Percentiles rank a stretch among this genome's conserved stretches.
These are phyloP conservation scores for Heterobasidion irregulare DNA, from an alignment of 1,284 basidiomycete genomes.

Conservation along the genomic window DNA sequence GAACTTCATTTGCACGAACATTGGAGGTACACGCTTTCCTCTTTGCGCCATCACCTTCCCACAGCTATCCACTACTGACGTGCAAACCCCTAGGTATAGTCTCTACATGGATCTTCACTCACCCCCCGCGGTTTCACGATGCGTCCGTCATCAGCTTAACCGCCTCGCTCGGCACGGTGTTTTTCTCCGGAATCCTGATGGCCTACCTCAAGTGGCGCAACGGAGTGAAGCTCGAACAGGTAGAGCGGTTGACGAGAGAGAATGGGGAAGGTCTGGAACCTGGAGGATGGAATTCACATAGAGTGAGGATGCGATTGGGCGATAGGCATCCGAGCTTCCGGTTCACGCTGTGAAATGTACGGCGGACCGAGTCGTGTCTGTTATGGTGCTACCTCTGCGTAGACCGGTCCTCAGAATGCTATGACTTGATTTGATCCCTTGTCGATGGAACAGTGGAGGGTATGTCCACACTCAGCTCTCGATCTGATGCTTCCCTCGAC, in stretches of 20 bases:
- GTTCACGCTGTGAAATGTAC: slow-evolving; percentile 4
- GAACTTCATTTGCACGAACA: neutral
- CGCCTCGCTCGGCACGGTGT: slow-evolving; percentile 5
- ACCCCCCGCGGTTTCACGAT: slow-evolving; percentile 9
- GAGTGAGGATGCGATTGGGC: slow-evolving; percentile 8
- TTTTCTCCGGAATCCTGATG: neutral
- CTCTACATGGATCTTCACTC: slow-evolving; percentile 4
- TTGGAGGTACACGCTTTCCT: neutral
- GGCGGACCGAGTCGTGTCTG: too few species aligned
- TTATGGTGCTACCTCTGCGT: neutral
- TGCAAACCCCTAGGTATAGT: slow-evolving; percentile 20
- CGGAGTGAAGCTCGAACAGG: slow-evolving; percentile 5
- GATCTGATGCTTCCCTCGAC: too few species aligned
- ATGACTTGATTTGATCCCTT: too few species aligned
- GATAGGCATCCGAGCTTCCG: slow-evolving; percentile 13
- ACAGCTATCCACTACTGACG: neutral
- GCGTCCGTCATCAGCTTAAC: slow-evolving; percentile 10
- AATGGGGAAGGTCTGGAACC: slow-evolving; percentile 2
- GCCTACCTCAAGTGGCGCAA: slow-evolving; percentile 7
- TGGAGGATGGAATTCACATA: slow-evolving; percentile 9
- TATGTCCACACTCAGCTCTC: too few species aligned
- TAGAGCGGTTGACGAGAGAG: slow-evolving; percentile 1
- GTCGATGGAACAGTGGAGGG: too few species aligned
- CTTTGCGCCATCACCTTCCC: neutral
- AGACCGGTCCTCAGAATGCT: neutral